Base-by-base conservation (phyloP, 768 basidiomycete genomes). In the Lactarius pseudohatsudake region DNA sequence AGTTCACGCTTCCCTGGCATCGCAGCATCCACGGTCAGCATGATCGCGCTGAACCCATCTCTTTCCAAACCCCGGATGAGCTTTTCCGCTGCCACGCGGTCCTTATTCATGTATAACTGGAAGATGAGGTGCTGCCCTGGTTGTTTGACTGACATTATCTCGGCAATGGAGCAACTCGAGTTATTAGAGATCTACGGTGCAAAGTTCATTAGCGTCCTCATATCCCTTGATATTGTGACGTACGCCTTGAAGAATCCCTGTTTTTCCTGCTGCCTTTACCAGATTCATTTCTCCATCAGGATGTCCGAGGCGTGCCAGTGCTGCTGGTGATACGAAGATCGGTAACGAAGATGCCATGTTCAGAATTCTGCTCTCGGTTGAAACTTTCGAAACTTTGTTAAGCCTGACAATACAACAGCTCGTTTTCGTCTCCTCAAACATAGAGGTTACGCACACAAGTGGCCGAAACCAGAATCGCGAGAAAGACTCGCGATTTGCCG, bases 401-500 rank as follows among this genome's bases (percentile, higher is more conserved):
- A 76, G 53, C 18, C 74, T 75, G 38, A 32, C 32, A 57, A n/a
- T 34, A 34, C 61, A 18, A 58, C 18, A 38, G 34, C 13, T 30
- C n/a, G 30, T 64, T 43, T 36, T 45, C 36, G 20, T 58, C 43
- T 11, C 26, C 20, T 26, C 43, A 55, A 20, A 41, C 45, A 53
- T 26, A 22, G 38, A 16, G 55, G 10, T 20, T 16, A 65, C 70
- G 57, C 64, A 71, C 72, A 96, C 79, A 22, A 90, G 87, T 34
- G 94, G 94, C 26, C 95, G 86, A 78, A 97, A 96, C 94, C 94
- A 97, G 71, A 96, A 77, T 22, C 79, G 79, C 20, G 64, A 65
- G 59, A 70, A 69, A 13, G 63, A 60, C 43, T 45, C 57, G 59
- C 59, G 62, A 45, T 74, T 74, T 61, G 74, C 73, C 26, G 55